phyloP scores from a whole-genome alignment of 495 filamentous ascomycete species.

The Entonaema liquescens region DNA sequence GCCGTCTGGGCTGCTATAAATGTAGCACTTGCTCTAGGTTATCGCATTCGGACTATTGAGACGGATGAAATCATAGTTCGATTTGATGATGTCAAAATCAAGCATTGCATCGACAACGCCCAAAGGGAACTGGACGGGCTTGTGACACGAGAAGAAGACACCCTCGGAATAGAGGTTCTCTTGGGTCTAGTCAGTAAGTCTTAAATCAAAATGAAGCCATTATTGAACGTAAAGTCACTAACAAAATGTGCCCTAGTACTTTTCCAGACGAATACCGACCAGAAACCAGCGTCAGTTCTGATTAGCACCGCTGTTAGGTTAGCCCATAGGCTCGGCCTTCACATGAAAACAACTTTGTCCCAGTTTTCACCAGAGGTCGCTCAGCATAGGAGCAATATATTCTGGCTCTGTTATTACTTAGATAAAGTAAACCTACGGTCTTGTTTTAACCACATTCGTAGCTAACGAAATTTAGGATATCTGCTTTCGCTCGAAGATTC shows the following conservation, averaged over 20 bases:
- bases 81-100: constrained; percentile 35
- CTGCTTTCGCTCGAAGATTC: constrained; percentile 40
- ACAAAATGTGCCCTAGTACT: constrained; percentile 23
- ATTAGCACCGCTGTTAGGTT: constrained; percentile 47
- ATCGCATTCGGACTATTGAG: constrained; percentile 29
- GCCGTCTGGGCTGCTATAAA: constrained; percentile 45
- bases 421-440: constrained; percentile 36
- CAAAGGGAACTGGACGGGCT: constrained; percentile 45
- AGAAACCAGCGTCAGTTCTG: constrained; percentile 43
- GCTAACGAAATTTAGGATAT: constrained; percentile 36
- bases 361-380: constrained; percentile 37
- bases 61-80: constrained; percentile 21
- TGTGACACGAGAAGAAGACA: constrained; percentile 45
- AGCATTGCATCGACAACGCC: constrained; percentile 44
- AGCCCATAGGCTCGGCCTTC: constrained; percentile 41
- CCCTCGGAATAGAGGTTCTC: constrained; percentile 43
- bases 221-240: background rate
- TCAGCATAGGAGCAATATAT: constrained; percentile 43
- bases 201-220: background rate
- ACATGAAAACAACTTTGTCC: constrained; percentile 29
- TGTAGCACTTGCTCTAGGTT: constrained; percentile 44
- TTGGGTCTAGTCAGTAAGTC: constrained; percentile 46
- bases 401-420: constrained; percentile 47
- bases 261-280: constrained; percentile 41
- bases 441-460: background rate